A percentile compares a stretch with the other conserved stretches of the same genome.
Evolutionary conservation across 2,329 filamentous ascomycete genomes (phyloP).

Genomic region (Zymoseptoria pseudotritici): DNA sequence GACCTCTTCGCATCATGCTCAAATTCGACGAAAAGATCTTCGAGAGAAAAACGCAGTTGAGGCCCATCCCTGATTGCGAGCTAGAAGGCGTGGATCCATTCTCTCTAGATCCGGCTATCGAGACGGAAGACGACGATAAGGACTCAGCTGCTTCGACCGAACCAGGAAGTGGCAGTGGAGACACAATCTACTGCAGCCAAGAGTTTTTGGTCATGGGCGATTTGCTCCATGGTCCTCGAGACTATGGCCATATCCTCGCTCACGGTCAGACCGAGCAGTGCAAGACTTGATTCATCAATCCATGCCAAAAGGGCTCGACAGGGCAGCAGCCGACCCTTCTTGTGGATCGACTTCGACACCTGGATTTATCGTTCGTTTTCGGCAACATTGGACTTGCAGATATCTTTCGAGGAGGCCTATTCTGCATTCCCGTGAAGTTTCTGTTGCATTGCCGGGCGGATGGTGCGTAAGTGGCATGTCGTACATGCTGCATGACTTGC

Average conservation of each 20-base stretch:
- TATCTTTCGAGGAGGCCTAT: background rate
- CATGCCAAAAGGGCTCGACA: background rate
- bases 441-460: background rate
- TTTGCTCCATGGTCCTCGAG: background rate
- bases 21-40: constrained; percentile 4
- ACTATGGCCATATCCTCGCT: background rate
- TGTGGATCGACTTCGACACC: background rate
- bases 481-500: background rate
- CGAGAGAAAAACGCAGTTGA: background rate
- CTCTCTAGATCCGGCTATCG: background rate
- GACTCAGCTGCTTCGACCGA: background rate
- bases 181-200: background rate
- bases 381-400: too few relatives aligned
- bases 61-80: constrained; percentile 1
- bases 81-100: constrained; percentile 3
- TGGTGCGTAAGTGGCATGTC: background rate
- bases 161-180: background rate
- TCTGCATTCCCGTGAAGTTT: background rate
- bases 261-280: background rate
- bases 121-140: background rate
- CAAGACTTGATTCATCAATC: background rate
- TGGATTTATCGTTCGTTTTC: background rate
- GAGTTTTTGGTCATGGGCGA: background rate
- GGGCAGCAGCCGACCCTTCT: background rate
- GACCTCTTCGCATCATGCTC: background rate